Evolutionary conservation across 192 early-diverging fungal genomes (phyloP), one percentile per base, ranked within the genome.

Genomic region (Podila clonocystis): DNA sequence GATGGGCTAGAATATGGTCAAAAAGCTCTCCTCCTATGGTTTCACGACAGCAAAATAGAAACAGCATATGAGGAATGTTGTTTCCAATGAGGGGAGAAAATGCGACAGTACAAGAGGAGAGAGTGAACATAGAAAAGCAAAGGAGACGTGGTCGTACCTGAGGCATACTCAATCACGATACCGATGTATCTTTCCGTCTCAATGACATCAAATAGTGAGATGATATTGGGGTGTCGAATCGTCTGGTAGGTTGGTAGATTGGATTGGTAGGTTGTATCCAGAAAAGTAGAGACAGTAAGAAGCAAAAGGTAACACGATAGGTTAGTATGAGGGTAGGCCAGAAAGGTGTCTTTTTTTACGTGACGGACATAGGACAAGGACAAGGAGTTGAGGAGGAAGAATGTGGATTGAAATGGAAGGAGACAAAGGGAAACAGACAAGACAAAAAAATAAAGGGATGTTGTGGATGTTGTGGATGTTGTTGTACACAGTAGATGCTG

Each of bases 131-230:
- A 45, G 41, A 45, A 12, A 15, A 45, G 41, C 1, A 45, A 45
- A 17, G 41, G 41, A 45, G 41, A 45, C 0, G 34, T 9, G 34
- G 15, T 45, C 62, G 70, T 82, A 87, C 93, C 94, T 65, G 96
- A 97, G 48, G 96, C 97, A 79, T 95, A 98, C 84, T 98, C 96
- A 82, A 98, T 92, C 30, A 98, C 93, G 73, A 99, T 97, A 48
- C 98, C 98, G 83, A 99, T 97, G 76, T 98, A 97, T 65, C 91
- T 84, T 62, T 95, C 95, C 7, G 96, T 97, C 82, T 99, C 98
- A 73, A 99, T 95, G 15, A 98, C 96, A 77, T 99, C 97, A 74
- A 91, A 91, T 36, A 98, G 82, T 77, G 94, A 91, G 34, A 99
- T 96, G 70, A 99, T 97, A 79, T 95, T 91, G 17, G 93, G 91